phyloP scores from a whole-genome alignment of 768 basidiomycete genomes.

The Russula vinacea region DNA sequence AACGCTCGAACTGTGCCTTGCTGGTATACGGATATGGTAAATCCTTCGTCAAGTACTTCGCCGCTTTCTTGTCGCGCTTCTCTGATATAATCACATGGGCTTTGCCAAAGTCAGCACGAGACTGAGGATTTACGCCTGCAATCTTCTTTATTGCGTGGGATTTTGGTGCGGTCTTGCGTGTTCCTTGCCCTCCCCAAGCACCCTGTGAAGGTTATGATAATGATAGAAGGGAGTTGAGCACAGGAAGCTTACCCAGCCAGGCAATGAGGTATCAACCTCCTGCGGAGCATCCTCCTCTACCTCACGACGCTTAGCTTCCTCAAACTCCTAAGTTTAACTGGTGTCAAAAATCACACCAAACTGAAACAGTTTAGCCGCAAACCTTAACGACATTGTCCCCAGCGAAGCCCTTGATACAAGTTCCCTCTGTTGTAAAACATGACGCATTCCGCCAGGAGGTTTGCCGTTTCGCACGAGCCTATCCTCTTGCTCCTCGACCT shows the following conservation, averaged over 20 bases:
- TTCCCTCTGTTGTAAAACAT: conserved; percentile 86
- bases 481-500: conserved; percentile 67
- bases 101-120: conserved; percentile 81
- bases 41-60: conserved; percentile 86
- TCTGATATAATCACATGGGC: conserved; percentile 94
- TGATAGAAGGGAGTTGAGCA: not conserved
- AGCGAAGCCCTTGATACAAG: conserved; percentile 90
- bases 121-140: conserved; percentile 72
- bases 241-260: conserved; percentile 79
- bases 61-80: conserved; percentile 89
- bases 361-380: conserved; percentile 29
- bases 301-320: conserved; percentile 75
- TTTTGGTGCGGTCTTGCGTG: conserved; percentile 56
- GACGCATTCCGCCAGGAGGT: conserved; percentile 38
- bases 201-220: conserved; percentile 50
- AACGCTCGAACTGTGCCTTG: conserved; percentile 86
- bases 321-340: conserved; percentile 62
- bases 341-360: conserved; percentile 16
- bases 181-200: conserved; percentile 84
- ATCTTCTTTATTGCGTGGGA: conserved; percentile 76
- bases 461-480: conserved; percentile 46
- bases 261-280: conserved; percentile 84
- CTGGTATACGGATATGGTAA: conserved; percentile 94
- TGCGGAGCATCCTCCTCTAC: conserved; percentile 83
- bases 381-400: conserved; percentile 95